Base-by-base conservation (phyloP, 2,329 filamentous ascomycete genomes). In the Claviceps purpurea region DNA sequence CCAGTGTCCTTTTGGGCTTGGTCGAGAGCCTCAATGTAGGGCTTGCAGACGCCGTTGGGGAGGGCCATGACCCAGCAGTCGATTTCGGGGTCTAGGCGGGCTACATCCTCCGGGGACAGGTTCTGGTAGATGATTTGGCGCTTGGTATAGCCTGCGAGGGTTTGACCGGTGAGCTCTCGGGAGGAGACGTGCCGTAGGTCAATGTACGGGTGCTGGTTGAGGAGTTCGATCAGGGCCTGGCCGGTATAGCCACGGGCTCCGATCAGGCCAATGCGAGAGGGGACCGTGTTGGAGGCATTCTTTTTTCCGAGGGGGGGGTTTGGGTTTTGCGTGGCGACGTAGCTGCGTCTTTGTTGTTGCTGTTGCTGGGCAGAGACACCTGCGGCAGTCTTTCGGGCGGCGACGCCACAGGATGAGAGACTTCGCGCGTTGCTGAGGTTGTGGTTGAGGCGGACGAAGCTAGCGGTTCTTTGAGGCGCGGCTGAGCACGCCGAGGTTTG, bases 11-110 rank as follows among this genome's bases (percentile, higher is more conserved):
- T 77, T 53, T 81, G 81, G 37, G 77, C 80, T 62, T 85, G 78
- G 60, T 90, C 80, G 50, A 97, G 80, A 7, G 91, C 91, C 57
- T 97, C 88, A 10, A 97, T 85, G 60, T 85, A 98, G 0, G 93
- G 90, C 71, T 89, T 87, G 79, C 89, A 96, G 49, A 95, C 89
- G 55, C 88, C 87, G 64, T 97, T 98, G 45, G 91, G 93, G 34
- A 97, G 81, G 39, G 93, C 93, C 87, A 97, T 93, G 45, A 97
- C 87, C 90, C 90, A 97, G 71, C 87, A 93, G 72, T 97, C 91
- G 49, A 97, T 83, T 37, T 84, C 81, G 65, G 86, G 83, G 56
- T 93, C 87, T 79, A 97, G 88, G 53, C 82, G 78, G 56, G 82
- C 81, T 13, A 95, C 84, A 59, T 97, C 91, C 58, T 97, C 91